Base-by-base conservation (phyloP, 2,329 filamentous ascomycete species). In the Geosmithia morbida region DNA sequence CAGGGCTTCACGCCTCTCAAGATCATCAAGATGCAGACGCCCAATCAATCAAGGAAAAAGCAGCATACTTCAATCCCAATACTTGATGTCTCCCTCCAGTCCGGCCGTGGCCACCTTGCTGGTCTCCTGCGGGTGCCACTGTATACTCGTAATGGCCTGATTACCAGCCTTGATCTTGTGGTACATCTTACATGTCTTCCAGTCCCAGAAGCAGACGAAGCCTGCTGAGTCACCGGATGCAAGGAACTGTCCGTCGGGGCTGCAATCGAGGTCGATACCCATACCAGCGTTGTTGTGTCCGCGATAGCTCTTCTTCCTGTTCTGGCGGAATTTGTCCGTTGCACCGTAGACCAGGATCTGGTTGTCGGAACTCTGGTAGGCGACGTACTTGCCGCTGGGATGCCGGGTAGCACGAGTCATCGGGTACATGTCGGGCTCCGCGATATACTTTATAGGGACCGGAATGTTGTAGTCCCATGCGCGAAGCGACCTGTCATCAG, bases 141-240 rank as follows among this genome's bases (percentile, higher is more conserved):
- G 85, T 49, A 92, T 78, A 54, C 83, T 86, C n/a, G 87, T 87
- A 48, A 96, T 74, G 5, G 89, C 80, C 47, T 83, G 78, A 48
- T 87, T 88, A 50, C 86, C 81, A 20, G 87, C 89, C 66, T 85
- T 79, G 53, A 98, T 79, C 74, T 97, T 97, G 67, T 95, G 87
- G 66, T 87, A 95, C 88, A 98, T 90, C 69, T 96, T 97, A 64
- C 90, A 94, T 40, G 88, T 96, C 77, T 98, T 98, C 87, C 89
- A 98, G 66, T 97, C 92, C 87, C 89, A 98, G 68, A 97, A 96
- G 66, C 86, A 94, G 44, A 95, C 80, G 58, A 79, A 96, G 37
- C 94, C 92, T 16, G 79, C 87, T 46, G 80, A 86, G 63, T 98
- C 92, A 51, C 92, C 92, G 17, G 79, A 85, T 18, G 81, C 83